phyloP scores from a whole-genome alignment of 1,284 basidiomycete species.

The Baeospora myosura region DNA sequence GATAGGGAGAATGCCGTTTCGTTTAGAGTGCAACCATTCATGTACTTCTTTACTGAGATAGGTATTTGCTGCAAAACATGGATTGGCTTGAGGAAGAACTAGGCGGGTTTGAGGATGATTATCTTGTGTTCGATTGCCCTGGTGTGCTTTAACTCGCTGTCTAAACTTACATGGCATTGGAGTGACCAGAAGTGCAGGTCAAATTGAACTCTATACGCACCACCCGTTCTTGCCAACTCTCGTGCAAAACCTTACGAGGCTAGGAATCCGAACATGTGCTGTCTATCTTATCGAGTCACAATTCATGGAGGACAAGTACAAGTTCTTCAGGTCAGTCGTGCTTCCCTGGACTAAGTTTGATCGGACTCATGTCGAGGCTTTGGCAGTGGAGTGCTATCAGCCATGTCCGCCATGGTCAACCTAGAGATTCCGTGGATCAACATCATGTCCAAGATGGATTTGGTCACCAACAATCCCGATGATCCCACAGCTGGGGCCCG shows the following conservation, averaged over 20 bases:
- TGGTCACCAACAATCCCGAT: slow-evolving; percentile 66
- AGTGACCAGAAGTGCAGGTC: slow-evolving; percentile 44
- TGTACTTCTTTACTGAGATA: slow-evolving; percentile 24
- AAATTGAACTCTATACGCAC: slow-evolving; percentile 99
- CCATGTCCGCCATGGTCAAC: slow-evolving; percentile 99
- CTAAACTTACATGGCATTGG: not conserved
- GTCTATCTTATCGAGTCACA: slow-evolving; percentile 95
- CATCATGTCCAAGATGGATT: slow-evolving; percentile 98
- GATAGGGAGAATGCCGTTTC: slow-evolving; percentile 4
- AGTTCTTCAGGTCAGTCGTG: slow-evolving; percentile 78
- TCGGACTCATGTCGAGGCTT: slow-evolving; percentile 2
- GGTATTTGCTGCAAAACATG: slow-evolving; percentile 93
- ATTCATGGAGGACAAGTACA: slow-evolving; percentile 98
- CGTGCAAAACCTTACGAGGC: slow-evolving; percentile 61
- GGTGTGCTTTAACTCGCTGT: slow-evolving; percentile 40
- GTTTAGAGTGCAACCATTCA: slow-evolving; percentile 4
- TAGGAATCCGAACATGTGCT: slow-evolving; percentile 75
- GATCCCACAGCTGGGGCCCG: slow-evolving; percentile 54
- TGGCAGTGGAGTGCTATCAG: slow-evolving; percentile 86
- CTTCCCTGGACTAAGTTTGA: slow-evolving; percentile 1
- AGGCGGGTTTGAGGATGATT: slow-evolving; percentile 93
- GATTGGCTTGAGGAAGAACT: slow-evolving; percentile 99
- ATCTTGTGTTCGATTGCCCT: slow-evolving; percentile 96
- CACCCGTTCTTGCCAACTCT: slow-evolving; percentile 92
- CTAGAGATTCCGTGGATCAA: slow-evolving; percentile 97